A percentile compares a stretch with the other conserved stretches of the same genome.
Evolutionary conservation across 345 rosid genomes (phyloP).

Genomic region (Gossypium turneri): DNA sequence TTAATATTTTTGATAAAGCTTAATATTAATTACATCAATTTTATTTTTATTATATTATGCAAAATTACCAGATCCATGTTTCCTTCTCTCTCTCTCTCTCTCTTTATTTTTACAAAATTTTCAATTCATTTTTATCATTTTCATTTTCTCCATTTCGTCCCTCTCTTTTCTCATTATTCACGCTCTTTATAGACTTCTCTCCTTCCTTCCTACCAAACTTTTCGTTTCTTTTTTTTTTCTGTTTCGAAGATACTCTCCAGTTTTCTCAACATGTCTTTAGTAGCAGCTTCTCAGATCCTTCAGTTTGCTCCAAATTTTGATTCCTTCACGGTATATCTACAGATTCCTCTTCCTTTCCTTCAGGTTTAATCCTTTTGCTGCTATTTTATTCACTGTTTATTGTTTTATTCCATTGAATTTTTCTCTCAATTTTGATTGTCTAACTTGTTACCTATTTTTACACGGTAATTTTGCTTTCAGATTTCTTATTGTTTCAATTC

Average conservation of each 20-base stretch:
- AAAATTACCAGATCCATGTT: background rate
- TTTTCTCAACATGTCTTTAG: conserved; percentile 13
- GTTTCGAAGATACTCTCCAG: background rate
- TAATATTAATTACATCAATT: too few species aligned
- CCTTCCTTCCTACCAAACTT: background rate
- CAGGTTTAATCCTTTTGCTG: background rate
- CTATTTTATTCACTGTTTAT: background rate
- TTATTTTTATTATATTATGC: background rate
- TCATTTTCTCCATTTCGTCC: background rate
- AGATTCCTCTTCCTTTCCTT: background rate
- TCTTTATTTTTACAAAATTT: too few species aligned
- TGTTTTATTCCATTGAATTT: background rate
- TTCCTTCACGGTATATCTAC: conserved; percentile 21
- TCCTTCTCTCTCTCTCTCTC: background rate
- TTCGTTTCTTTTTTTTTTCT: background rate
- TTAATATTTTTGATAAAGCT: too few species aligned
- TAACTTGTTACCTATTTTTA: background rate
- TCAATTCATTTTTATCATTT: too few species aligned
- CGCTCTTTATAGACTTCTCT: background rate
- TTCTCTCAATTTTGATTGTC: background rate
- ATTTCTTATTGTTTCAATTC: background rate
- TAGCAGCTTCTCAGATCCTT: conserved; percentile 36
- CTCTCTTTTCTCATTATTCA: background rate
- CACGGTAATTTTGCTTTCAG: background rate
- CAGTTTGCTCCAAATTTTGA: conserved; percentile 16